Percentiles rank a stretch among this genome's conserved stretches.
phyloP scores from a whole-genome alignment of 2,329 filamentous ascomycete genomes.

The Aspergillus sp. region DNA sequence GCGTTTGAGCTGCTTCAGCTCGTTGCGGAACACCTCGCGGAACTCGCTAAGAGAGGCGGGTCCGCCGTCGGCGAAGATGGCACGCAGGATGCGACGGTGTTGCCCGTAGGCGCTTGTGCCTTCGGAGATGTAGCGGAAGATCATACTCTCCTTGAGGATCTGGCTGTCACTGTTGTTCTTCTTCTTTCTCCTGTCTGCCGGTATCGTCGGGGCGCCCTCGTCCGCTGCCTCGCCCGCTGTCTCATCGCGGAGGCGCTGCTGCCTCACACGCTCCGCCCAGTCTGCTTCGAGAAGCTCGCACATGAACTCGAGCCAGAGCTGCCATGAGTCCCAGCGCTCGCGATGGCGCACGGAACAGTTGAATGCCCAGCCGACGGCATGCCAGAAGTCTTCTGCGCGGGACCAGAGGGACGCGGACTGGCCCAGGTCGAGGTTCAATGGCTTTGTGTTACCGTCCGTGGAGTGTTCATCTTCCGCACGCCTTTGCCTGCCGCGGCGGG shows the following conservation, averaged over 20 bases:
- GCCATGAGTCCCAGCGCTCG: constrained; percentile 78
- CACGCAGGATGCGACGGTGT: constrained; percentile 43
- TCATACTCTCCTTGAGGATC: constrained; percentile 38
- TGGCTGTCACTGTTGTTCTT: constrained; percentile 7
- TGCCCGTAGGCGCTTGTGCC: constrained; percentile 30
- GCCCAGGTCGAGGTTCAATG: constrained; percentile 60
- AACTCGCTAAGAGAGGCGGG: constrained; percentile 41
- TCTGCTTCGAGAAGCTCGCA: constrained; percentile 46
- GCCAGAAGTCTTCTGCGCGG: constrained; percentile 85
- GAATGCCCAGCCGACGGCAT: constrained; percentile 85
- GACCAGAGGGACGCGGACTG: constrained; percentile 68
- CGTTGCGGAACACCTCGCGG: constrained; percentile 44
- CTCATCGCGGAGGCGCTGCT: constrained; percentile 25
- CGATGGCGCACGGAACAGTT: constrained; percentile 77
- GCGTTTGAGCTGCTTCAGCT: constrained; percentile 37
- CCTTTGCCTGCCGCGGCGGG: constrained; percentile 31
- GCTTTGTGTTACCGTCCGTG: constrained; percentile 49
- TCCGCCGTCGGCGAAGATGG: constrained; percentile 48
- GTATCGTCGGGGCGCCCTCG: neutral
- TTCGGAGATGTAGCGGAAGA: constrained; percentile 42
- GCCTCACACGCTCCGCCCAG: constrained; percentile 36
- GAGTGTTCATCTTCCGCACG: constrained; percentile 21
- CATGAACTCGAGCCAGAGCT: constrained; percentile 74
- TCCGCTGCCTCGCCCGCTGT: constrained; percentile 7
- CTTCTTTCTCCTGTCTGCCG: neutral